A percentile compares a stretch with the other conserved stretches of the same genome.
phyloP scores from a whole-genome alignment of 257 asterid species.

The Cruciata laevipes region DNA sequence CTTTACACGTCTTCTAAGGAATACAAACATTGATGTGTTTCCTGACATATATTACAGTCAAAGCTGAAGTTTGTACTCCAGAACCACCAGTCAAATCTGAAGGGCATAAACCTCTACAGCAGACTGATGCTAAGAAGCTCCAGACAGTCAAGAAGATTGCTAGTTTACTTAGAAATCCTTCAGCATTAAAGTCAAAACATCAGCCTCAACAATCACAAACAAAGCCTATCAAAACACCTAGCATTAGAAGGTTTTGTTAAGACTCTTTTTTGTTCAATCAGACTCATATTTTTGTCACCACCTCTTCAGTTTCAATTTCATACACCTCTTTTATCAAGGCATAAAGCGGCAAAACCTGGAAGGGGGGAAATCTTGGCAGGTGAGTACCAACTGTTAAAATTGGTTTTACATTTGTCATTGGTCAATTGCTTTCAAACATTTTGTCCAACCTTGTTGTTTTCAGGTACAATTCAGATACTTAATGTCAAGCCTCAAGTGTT shows the following conservation, averaged over 20 bases:
- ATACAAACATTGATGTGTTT: background rate
- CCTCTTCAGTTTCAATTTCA: background rate
- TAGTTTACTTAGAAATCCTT: constrained; percentile 52
- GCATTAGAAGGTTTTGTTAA: constrained; percentile 43
- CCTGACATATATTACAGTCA: background rate
- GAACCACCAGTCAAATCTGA: constrained; percentile 29
- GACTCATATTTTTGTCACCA: background rate
- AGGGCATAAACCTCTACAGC: constrained; percentile 18
- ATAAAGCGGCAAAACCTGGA: constrained; percentile 88
- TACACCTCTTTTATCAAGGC: constrained; percentile 32
- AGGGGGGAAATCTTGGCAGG: constrained; percentile 83
- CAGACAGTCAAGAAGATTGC: constrained; percentile 64
- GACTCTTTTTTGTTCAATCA: background rate
- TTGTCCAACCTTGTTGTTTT: background rate
- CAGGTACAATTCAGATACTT: constrained; percentile 45
- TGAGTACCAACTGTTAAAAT: constrained; percentile 2
- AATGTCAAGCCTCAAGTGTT: constrained; percentile 54
- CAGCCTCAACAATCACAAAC: constrained; percentile 41
- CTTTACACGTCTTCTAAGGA: background rate
- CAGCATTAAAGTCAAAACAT: constrained; percentile 50
- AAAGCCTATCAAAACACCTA: constrained; percentile 43
- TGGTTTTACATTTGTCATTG: background rate
- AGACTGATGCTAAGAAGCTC: constrained; percentile 33
- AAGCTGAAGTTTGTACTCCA: constrained; percentile 57
- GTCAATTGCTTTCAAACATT: background rate